These are phyloP conservation scores for Neurospora sp. DNA, from an alignment of 495 filamentous ascomycete genomes.

Conservation along the genomic window DNA sequence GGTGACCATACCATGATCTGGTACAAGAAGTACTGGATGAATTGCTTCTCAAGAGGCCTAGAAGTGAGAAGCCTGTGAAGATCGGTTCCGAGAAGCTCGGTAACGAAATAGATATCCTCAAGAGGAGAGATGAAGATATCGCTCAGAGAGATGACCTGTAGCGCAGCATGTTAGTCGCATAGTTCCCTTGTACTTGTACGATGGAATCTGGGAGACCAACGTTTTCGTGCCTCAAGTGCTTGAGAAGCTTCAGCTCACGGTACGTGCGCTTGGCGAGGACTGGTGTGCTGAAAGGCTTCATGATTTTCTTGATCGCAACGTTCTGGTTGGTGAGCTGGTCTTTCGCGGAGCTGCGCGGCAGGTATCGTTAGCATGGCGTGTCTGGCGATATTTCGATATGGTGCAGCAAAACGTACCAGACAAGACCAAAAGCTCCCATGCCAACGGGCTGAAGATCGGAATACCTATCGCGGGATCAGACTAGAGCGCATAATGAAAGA, in stretches of 20 bases:
- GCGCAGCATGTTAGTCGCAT: constrained; percentile 7
- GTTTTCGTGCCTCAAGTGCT: constrained; percentile 95
- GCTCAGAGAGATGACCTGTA: constrained; percentile 90
- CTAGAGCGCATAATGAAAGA: constrained; percentile 7
- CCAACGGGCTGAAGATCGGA: constrained; percentile 96
- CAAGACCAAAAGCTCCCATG: constrained; percentile 97
- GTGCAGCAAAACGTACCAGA: constrained; percentile 58
- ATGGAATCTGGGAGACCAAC: constrained; percentile 37
- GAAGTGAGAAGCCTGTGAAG: constrained; percentile 93
- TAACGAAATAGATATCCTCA: constrained; percentile 98
- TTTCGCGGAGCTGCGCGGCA: constrained; percentile 67
- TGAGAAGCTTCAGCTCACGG: constrained; percentile 91
- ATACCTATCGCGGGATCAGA: constrained; percentile 50
- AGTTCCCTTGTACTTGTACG: not conserved
- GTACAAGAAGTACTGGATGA: constrained; percentile 99
- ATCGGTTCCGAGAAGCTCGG: constrained; percentile 93
- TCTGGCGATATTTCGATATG: not conserved
- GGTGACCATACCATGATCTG: constrained; percentile 75
- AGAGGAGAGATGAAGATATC: constrained; percentile 99
- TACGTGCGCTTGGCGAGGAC: constrained; percentile 96
- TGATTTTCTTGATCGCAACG: constrained; percentile 99
- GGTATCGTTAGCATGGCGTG: constrained; percentile 12
- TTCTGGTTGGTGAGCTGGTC: constrained; percentile 93
- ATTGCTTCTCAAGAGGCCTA: constrained; percentile 93
- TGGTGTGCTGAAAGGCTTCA: constrained; percentile 99